Conservation (phyloP, 768 basidiomycete genomes). For the Calocybe gangraenosa region DNA sequence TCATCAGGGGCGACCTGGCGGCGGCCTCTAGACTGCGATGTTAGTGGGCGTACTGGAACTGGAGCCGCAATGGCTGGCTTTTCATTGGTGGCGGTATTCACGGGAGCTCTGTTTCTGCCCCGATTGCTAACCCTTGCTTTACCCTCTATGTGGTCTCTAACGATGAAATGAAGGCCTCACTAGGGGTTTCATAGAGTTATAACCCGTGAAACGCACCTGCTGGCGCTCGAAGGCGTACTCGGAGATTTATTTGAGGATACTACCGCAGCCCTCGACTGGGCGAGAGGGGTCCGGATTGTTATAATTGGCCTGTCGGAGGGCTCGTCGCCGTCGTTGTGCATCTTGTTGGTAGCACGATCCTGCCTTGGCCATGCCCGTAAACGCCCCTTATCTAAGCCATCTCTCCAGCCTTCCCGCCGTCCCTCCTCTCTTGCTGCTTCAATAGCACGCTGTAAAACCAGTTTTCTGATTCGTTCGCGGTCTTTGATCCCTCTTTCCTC, state of each 20-base stretch:
- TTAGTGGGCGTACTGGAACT: slow-evolving; percentile 11
- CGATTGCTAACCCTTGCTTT: neutral
- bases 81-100: neutral
- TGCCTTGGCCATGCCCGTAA: slow-evolving; percentile 10
- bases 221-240: no score
- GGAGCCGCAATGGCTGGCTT: slow-evolving; percentile 19
- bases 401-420: slow-evolving; percentile 43
- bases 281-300: no score
- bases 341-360: slow-evolving; percentile 1
- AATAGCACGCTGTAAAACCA: slow-evolving; percentile 44
- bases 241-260: no score
- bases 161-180: no score
- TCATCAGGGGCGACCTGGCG: slow-evolving; percentile 13
- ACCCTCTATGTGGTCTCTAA: neutral
- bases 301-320: no score
- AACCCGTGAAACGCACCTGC: no score
- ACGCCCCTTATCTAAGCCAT: slow-evolving; percentile 35
- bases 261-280: no score
- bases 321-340: no score
- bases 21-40: slow-evolving; percentile 13
- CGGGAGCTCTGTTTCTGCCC: neutral
- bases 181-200: no score
- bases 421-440: slow-evolving; percentile 53
- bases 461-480: slow-evolving; percentile 39
- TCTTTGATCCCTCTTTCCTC: slow-evolving; percentile 42